These are phyloP conservation scores for Cryptosporidium ryanae DNA, from an alignment of 169 alveolate genomes.

Conservation along the genomic window DNA sequence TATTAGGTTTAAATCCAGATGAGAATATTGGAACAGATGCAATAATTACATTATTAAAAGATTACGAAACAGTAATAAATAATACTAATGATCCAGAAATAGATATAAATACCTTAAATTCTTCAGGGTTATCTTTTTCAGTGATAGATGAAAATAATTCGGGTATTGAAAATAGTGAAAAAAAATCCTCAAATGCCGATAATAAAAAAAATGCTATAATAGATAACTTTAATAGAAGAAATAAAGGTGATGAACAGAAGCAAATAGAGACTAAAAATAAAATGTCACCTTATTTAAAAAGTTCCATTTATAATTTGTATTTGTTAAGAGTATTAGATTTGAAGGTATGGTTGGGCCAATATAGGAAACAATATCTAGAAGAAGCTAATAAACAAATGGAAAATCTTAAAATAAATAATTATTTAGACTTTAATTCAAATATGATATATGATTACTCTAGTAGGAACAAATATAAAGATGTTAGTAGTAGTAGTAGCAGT, in stretches of 20 bases:
- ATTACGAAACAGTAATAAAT: conserved; percentile 17
- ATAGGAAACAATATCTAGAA: conserved; percentile 62
- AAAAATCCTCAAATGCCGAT: not conserved
- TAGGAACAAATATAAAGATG: not conserved
- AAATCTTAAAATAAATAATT: conserved; percentile 7
- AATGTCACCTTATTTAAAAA: conserved; percentile 42
- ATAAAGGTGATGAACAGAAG: not conserved
- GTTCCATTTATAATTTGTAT: conserved; percentile 34
- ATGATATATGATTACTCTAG: not conserved
- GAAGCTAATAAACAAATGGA: conserved; percentile 55
- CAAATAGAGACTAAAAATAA: not conserved
- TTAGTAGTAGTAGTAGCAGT: not conserved
- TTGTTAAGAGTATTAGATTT: conserved; percentile 65
- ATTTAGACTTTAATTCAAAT: conserved; percentile 33
- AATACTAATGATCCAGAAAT: not conserved
- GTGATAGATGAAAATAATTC: not conserved
- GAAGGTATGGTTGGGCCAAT: conserved; percentile 50
- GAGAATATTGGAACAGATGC: conserved; percentile 62
- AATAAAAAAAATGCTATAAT: not conserved
- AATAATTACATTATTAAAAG: conserved; percentile 35
- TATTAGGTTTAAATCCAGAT: conserved; percentile 57
- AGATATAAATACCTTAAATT: not conserved
- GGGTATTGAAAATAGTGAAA: not conserved
- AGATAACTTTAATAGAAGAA: not conserved
- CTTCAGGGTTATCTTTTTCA: not conserved